Conservation (phyloP, 2,329 filamentous ascomycete genomes). For the Ceratocystis destructans region DNA sequence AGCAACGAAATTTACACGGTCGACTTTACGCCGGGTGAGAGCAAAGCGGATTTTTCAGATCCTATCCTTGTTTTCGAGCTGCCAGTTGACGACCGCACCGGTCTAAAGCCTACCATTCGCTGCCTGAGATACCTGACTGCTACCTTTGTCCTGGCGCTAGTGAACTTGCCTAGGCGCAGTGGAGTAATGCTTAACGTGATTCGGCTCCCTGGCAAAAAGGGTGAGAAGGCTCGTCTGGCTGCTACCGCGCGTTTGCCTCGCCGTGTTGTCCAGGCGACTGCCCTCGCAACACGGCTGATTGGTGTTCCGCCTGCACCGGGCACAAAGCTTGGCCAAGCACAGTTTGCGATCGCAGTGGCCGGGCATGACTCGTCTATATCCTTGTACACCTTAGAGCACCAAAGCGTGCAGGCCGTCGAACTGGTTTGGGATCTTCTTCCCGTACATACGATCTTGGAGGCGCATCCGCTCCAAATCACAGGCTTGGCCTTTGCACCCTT, state of each 20-base stretch:
- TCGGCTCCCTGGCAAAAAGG: constrained; percentile 32
- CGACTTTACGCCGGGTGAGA: constrained; percentile 37
- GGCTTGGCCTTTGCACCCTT: constrained; percentile 43
- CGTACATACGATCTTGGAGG: constrained; percentile 39
- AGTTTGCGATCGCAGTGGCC: constrained; percentile 69
- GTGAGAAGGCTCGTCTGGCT: constrained; percentile 20
- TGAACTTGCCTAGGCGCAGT: constrained; percentile 45
- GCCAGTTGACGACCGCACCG: constrained; percentile 33
- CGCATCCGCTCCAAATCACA: constrained; percentile 46
- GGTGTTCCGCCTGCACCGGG: constrained; percentile 28
- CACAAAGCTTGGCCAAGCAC: constrained; percentile 44
- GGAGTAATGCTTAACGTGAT: constrained; percentile 45
- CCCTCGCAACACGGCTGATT: constrained; percentile 62
- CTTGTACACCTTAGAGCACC: constrained; percentile 64
- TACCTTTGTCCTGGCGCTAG: constrained; percentile 42
- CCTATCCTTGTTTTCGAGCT: constrained; percentile 44
- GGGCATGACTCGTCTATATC: constrained; percentile 67
- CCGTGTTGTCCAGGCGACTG: constrained; percentile 52
- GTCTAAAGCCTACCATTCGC: constrained; percentile 39
- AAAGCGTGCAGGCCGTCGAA: constrained; percentile 32
- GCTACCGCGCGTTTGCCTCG: constrained; percentile 21
- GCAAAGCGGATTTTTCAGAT: constrained; percentile 24
- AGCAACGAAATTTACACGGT: constrained; percentile 60
- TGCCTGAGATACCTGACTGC: constrained; percentile 46
- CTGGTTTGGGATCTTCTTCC: constrained; percentile 40